Evolutionary conservation across 2,329 filamentous ascomycete species (phyloP).

Genomic region (Colletotrichum euphorbiae): DNA sequence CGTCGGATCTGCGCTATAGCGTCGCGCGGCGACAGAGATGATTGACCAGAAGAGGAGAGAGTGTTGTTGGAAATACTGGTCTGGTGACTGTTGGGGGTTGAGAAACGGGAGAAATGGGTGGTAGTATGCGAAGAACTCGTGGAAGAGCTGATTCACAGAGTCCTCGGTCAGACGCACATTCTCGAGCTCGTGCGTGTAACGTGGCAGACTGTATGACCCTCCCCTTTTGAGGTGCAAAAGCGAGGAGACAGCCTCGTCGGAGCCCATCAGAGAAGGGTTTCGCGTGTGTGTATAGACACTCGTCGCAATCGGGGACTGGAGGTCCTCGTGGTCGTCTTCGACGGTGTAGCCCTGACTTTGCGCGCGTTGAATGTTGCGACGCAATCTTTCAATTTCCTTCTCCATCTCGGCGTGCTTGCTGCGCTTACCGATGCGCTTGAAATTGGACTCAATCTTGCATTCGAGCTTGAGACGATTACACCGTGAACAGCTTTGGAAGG

Average conservation of each 20-base stretch:
- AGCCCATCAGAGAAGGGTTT: slow-evolving; percentile 74
- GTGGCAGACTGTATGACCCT: slow-evolving; percentile 69
- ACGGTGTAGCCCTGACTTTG: slow-evolving; percentile 68
- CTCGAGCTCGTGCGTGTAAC: slow-evolving; percentile 72
- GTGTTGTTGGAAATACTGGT: slow-evolving; percentile 81
- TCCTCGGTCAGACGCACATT: slow-evolving; percentile 73
- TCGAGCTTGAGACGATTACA: slow-evolving; percentile 83
- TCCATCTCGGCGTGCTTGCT: slow-evolving; percentile 89
- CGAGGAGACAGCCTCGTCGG: slow-evolving; percentile 76
- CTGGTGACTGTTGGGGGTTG: slow-evolving; percentile 73
- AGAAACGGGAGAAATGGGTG: slow-evolving; percentile 84
- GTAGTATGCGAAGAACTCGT: slow-evolving; percentile 80
- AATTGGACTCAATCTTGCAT: slow-evolving; percentile 89
- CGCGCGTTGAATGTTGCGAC: slow-evolving; percentile 70
- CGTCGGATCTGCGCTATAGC: slow-evolving; percentile 72
- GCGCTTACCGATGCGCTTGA: slow-evolving; percentile 85
- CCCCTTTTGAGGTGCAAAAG: slow-evolving; percentile 74
- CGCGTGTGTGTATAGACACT: slow-evolving; percentile 69
- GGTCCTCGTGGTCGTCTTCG: slow-evolving; percentile 67
- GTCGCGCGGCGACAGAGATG: slow-evolving; percentile 78
- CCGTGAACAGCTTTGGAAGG: slow-evolving; percentile 80
- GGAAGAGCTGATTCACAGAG: slow-evolving; percentile 73
- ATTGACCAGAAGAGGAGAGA: slow-evolving; percentile 89
- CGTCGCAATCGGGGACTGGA: slow-evolving; percentile 70
- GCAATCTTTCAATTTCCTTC: slow-evolving; percentile 79